phyloP scores from a whole-genome alignment of 371 early-diverging fungal species.

The Mortierella sp. region DNA sequence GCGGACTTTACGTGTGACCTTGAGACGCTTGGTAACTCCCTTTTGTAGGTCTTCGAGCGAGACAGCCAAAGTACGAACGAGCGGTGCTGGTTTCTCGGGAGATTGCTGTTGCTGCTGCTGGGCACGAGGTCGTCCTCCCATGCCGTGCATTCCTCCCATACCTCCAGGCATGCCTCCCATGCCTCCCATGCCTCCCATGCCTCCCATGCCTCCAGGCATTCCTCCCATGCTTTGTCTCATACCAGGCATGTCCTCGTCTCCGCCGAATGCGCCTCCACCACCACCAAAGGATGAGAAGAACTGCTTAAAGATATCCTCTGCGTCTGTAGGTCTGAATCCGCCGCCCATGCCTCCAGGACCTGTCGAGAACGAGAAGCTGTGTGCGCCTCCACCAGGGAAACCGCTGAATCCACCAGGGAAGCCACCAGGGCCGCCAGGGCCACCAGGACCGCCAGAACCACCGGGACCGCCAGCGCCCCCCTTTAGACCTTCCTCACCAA shows the following conservation, averaged over 20 bases:
- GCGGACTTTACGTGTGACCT: constrained; percentile 85
- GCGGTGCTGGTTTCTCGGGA: constrained; percentile 66
- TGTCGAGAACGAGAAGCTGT: constrained; percentile 70
- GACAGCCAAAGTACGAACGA: constrained; percentile 79
- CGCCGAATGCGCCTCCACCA: constrained; percentile 55
- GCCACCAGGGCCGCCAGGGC: constrained; percentile 65
- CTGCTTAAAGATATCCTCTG: constrained; percentile 93
- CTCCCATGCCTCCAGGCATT: constrained; percentile 32
- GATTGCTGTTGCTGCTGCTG: constrained; percentile 25
- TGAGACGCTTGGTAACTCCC: constrained; percentile 93
- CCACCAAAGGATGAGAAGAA: constrained; percentile 86
- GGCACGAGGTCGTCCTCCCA: constrained; percentile 27
- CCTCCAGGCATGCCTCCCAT: constrained; percentile 49
- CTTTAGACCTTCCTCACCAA: constrained; percentile 93
- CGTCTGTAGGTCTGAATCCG: constrained; percentile 82
- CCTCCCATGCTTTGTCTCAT: constrained; percentile 23
- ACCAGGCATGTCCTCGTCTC: constrained; percentile 59
- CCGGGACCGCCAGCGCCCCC: constrained; percentile 63
- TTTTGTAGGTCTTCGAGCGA: constrained; percentile 95
- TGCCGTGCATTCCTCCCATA: constrained; percentile 58
- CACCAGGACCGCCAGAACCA: constrained; percentile 59
- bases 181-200: constrained; percentile 29
- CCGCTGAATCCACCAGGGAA: constrained; percentile 29
- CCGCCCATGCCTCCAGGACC: constrained; percentile 62
- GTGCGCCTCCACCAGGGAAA: constrained; percentile 57